Evolutionary conservation across 345 rosid species (phyloP), one percentile per base, ranked within the genome.

Genomic region (Bruguiera parviflora): DNA sequence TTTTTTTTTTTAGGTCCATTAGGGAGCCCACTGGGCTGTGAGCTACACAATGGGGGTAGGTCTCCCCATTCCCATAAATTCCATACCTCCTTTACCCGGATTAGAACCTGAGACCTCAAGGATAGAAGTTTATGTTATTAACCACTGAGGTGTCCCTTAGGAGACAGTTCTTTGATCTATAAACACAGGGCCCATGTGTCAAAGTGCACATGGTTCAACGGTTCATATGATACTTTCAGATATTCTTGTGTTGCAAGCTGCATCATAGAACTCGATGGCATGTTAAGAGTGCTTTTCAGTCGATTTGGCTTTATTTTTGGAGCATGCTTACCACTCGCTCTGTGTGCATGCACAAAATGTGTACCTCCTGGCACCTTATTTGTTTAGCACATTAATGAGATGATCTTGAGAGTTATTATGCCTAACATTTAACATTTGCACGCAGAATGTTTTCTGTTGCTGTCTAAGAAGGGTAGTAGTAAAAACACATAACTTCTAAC

Each of bases 141-240:
- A 7, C 10, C 37, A 33, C 9, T 33, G 37, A 2, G 9, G 6
- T 33, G 37, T 33, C 37, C 37, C 37, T 33, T 33, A 33, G 2
- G 9, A 8, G 37, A 33, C 9, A 91, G 81, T 85, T 84, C 84
- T 85, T 61, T 62, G 56, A 60, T 71, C 76, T 71, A 37, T 64
- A 59, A 64, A 6, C 46, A 11, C 3, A 20, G 59, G 22, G 59
- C 33, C 27, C 20, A 27, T 60, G 6, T 46, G 22, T 46, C 35
- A 11, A 43, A 43, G 19, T 43, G 49, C 15, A 43, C 49, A 43
- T 43, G 3, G 19, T 49, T 27, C 21, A 43, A 32, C 20, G 58
- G 46, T 29, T 5, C 20, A 3, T 55, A 9, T 0, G 39, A 20
- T 55, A 15, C 29, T 56, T 31, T 67, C 15, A 22, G 25, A 63